Base-by-base conservation (phyloP, 176 grass and related monocot species). In the Paspalum vaginatum region DNA sequence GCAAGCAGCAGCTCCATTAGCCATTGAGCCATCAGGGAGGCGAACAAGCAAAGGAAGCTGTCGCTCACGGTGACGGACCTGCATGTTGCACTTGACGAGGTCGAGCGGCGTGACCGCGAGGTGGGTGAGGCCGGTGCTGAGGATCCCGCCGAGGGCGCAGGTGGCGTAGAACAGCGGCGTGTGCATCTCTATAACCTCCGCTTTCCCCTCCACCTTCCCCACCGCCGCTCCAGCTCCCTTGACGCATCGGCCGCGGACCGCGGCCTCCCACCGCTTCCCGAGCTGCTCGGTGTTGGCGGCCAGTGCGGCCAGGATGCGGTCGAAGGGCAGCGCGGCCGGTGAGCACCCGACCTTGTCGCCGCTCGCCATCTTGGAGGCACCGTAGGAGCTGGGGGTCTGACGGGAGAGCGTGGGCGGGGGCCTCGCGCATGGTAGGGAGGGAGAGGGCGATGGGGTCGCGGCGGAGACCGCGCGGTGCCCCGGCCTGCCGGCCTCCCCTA, bases 21-120 rank as follows among this genome's bases (percentile, higher is more conserved):
- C 27, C 22, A 72, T 21, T 25, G 63, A 42, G 7, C 42, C 18
- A 40, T 50, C 11, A 20, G 18, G 18, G 27, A 38, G 18, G 43
- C 11, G 24, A 32, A 41, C 40, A 22, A 73, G 42, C 55, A 80
- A 74, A 74, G 65, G 26, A 22, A 55, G 8, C n/a, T 40, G 26
- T 60, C 40, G 9, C 46, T 65, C 5, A 24, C 8, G 11, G 58
- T 5, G 9, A 37, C 13, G 47, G 18, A 92, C 90, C 80, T 92
- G 90, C 85, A 92, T 92, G 78, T 92, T 92, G 72, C 90, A 92
- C 65, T 92, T 92, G 90, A 92, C 78, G 41, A 92, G 41, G 76
- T 92, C 90, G 72, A 92, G 86, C 22, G 90, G 90, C 54, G 90
- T 92, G 61, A 92, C 80, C 0, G 87, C 86, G 80, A 88, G 79